Conservation (phyloP, 768 basidiomycete species). For the Albatrellus ellisii region DNA sequence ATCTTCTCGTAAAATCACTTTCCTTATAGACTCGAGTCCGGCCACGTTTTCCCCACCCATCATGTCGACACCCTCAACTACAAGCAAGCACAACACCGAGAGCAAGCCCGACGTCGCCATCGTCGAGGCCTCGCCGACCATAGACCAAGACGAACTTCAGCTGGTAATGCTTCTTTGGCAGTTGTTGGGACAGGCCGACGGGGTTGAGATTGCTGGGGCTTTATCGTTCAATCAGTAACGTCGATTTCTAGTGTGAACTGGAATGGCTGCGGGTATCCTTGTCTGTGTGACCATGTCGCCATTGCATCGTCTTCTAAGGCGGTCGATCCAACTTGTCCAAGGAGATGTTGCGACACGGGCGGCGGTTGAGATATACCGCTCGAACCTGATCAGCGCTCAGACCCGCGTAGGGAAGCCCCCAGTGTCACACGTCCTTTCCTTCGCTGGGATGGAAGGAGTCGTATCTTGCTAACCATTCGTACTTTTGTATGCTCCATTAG, state of each 20-base stretch:
- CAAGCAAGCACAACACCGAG: no score
- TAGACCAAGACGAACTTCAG: slow-evolving; percentile 39
- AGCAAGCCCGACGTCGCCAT: slow-evolving; percentile 1
- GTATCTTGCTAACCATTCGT: slow-evolving; percentile 34
- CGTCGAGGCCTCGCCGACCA: no score
- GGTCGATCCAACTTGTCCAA: slow-evolving; percentile 14
- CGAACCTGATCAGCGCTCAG: slow-evolving; percentile 95
- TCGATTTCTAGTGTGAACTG: slow-evolving; percentile 52
- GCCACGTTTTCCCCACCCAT: no score
- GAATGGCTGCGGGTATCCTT: slow-evolving; percentile 88
- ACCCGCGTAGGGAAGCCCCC: slow-evolving; percentile 97
- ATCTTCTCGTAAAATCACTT: no score
- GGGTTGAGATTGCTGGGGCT: slow-evolving; percentile 16
- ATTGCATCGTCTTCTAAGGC: slow-evolving; percentile 17
- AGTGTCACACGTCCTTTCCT: slow-evolving; percentile 41
- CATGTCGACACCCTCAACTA: slow-evolving; percentile 10
- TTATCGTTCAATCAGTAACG: slow-evolving; percentile 53
- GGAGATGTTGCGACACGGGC: slow-evolving; percentile 19
- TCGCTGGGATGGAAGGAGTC: slow-evolving; percentile 26
- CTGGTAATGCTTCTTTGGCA: slow-evolving; percentile 32
- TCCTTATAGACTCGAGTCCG: no score
- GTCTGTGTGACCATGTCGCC: slow-evolving; percentile 13
- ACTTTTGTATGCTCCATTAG: slow-evolving; percentile 27
- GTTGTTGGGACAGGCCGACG: slow-evolving; percentile 19
- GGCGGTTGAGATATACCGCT: slow-evolving; percentile 96